Percentiles rank a stretch among this genome's conserved stretches.
These are phyloP conservation scores for Echria macrotheca DNA, from an alignment of 495 filamentous ascomycete species.

Conservation along the genomic window DNA sequence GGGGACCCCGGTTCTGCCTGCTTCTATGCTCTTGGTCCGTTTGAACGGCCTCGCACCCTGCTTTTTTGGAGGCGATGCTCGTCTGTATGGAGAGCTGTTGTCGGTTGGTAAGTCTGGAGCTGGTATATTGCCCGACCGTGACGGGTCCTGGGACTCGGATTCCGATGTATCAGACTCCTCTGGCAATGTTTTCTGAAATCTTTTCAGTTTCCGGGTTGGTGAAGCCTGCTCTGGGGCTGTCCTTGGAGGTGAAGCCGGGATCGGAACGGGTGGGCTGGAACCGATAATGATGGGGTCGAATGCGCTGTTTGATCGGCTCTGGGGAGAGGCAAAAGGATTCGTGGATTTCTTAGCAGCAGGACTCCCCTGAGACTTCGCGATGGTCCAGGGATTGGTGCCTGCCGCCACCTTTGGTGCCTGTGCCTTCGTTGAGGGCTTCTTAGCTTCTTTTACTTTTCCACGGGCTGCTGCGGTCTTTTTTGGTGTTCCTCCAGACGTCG, in stretches of 20 bases:
- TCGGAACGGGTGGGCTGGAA: constrained; percentile 33
- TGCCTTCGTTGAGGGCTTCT: constrained; percentile 20
- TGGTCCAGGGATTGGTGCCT: constrained; percentile 38
- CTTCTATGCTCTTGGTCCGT: constrained; percentile 24
- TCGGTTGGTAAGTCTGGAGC: neutral
- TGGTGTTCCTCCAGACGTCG: too few relatives aligned
- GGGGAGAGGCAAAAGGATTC: constrained; percentile 9
- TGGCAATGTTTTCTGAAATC: too few relatives aligned
- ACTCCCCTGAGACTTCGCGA: constrained; percentile 36
- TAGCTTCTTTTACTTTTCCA: constrained; percentile 30
- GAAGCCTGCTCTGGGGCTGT: constrained; percentile 1
- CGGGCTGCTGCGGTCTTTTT: neutral
- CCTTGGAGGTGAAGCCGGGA: constrained; percentile 17
- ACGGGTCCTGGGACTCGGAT: too few relatives aligned
- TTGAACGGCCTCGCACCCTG: constrained; percentile 18
- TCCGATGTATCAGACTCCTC: too few relatives aligned
- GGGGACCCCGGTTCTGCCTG: too few relatives aligned
- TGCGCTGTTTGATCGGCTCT: neutral
- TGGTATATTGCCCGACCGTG: neutral
- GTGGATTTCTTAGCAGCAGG: constrained; percentile 24
- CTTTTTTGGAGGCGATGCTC: neutral
- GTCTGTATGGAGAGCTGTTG: too few relatives aligned
- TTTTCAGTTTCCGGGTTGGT: too few relatives aligned
- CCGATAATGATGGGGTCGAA: constrained; percentile 37
- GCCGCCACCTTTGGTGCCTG: constrained; percentile 16